Percentiles rank a stretch among this genome's conserved stretches.
These are phyloP conservation scores for Lactifluus pinguis DNA, from an alignment of 768 basidiomycete species.

Conservation along the genomic window DNA sequence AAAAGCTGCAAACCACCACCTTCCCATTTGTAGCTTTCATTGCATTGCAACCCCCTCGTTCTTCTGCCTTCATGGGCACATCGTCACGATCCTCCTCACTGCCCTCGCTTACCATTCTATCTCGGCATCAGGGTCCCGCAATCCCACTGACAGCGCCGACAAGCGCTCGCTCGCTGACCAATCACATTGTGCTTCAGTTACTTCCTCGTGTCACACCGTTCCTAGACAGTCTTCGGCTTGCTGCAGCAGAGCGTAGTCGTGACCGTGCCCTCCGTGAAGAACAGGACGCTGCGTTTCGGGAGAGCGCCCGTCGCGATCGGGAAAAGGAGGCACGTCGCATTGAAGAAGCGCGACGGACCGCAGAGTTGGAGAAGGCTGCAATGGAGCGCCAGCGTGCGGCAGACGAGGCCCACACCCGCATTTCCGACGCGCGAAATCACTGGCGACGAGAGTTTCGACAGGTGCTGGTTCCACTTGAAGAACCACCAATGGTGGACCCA, in stretches of 20 bases:
- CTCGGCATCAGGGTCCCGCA: constrained; percentile 69
- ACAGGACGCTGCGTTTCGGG: constrained; percentile 72
- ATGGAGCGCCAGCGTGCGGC: constrained; percentile 20
- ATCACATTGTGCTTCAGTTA: constrained; percentile 62
- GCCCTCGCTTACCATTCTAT: constrained; percentile 68
- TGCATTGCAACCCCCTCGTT: constrained; percentile 69
- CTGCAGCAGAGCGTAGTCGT: constrained; percentile 39
- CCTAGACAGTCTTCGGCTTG: constrained; percentile 50
- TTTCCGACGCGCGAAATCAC: constrained; percentile 14
- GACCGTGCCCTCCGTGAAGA: constrained; percentile 60
- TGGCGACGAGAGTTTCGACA: constrained; percentile 58
- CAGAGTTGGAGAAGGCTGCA: constrained; percentile 20
- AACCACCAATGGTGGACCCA: constrained; percentile 29
- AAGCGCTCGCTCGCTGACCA: constrained; percentile 49
- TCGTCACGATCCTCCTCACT: constrained; percentile 21
- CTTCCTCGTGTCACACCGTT: constrained; percentile 76
- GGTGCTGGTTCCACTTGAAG: constrained; percentile 35
- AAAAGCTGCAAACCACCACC: constrained; percentile 79
- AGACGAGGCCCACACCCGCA: constrained; percentile 25
- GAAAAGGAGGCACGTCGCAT: constrained; percentile 29
- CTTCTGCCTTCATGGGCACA: constrained; percentile 28
- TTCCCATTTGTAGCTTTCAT: constrained; percentile 92
- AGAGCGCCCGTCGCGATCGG: constrained; percentile 54
- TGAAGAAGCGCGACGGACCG: constrained; percentile 22
- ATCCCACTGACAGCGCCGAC: constrained; percentile 46